Conservation (phyloP, 352 stramenopile species). For the Phytophthora uliginosa region DNA sequence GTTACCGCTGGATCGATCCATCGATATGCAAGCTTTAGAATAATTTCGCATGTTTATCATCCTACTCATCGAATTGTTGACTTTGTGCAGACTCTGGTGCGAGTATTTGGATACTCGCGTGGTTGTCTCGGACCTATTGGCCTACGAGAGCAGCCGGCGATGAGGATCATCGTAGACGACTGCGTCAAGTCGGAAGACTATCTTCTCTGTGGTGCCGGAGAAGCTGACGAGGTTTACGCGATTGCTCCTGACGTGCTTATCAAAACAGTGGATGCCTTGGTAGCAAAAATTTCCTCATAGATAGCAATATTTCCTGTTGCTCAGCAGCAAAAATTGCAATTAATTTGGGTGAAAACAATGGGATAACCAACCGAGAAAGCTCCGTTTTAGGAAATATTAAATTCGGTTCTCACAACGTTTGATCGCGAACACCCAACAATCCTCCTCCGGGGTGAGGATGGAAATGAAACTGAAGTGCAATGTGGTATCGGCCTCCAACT, state of each 20-base stretch:
- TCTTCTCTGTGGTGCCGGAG: conserved; percentile 65
- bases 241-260: conserved; percentile 41
- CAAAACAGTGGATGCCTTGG: conserved; percentile 10
- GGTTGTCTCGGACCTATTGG: conserved; percentile 75
- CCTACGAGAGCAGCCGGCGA: conserved; percentile 54
- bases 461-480: no score
- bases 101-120: conserved; percentile 72
- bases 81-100: conserved; percentile 54
- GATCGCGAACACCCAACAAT: no score
- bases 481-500: no score
- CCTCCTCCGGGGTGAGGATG: no score
- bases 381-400: no score
- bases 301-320: neutral
- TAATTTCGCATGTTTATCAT: neutral
- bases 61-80: neutral
- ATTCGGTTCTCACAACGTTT: no score
- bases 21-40: conserved; percentile 56
- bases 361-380: no score
- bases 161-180: conserved; percentile 68
- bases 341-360: no score
- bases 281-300: conserved; percentile 30
- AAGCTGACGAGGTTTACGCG: conserved; percentile 56
- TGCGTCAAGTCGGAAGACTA: conserved; percentile 29
- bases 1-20: conserved; percentile 55
- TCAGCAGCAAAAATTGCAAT: no score